Evolutionary conservation across 2,329 filamentous ascomycete genomes (phyloP), one percentile per base, ranked within the genome.

Genomic region (Microdochium bolleyi): DNA sequence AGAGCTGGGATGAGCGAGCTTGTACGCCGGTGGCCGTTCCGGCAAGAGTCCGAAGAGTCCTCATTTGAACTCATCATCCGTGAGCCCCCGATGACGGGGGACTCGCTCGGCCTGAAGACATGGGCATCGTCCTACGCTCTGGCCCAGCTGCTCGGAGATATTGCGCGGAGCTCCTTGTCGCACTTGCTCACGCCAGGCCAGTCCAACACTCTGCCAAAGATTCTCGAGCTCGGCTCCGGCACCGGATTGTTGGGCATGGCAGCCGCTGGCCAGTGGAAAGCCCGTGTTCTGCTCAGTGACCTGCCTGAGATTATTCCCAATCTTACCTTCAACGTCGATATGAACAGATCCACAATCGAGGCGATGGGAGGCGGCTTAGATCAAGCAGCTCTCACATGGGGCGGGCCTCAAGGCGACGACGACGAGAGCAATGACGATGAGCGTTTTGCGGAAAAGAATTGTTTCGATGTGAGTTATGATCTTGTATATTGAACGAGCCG

Each of bases 81-180:
- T 53, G 94, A 99, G 66, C 94, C 94, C 1, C 85, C 91, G 1
- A 75, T 97, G 53, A 95, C 89, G 0, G 88, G 88, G 7, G 92
- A 96, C 67, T 88, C 89, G 54, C 76, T 97, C 19, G 94, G 94
- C 1, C 78, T 95, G 67, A 97, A 99, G 69, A 99, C 94, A 0
- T 97, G 94, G 94, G 89, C 88, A 1, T 92, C 91, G 0, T 92
- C 91, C 0, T 95, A 91, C 63, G 79, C 95, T 2, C 82, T 97
- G 3, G 87, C 92, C 0, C 86, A 82, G 59, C 83, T 88, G 24
- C 78, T 97, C 24, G 73, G 73, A 21, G 63, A 63, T 13, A 71
- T 84, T 38, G 69, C 64, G 8, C 68, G 66, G 46, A 73, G 67
- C 14, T 69, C 72, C 0, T 62, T 83, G 22, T 72, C 72, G 30